Conservation (phyloP, 768 basidiomycete genomes). For the Boletales sp. region DNA sequence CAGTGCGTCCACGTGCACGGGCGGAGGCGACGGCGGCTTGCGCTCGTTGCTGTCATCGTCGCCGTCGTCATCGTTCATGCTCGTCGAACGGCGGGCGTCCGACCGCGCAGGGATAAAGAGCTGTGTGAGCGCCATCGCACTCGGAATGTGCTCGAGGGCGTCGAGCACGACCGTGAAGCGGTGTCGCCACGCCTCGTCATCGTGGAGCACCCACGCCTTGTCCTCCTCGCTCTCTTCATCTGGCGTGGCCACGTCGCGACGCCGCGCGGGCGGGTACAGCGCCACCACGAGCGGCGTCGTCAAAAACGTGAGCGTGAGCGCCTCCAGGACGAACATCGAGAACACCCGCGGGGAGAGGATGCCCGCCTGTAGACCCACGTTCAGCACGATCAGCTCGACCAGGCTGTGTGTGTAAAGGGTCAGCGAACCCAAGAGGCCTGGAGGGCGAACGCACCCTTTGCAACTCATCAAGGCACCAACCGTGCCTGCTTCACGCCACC, state of each 20-base stretch:
- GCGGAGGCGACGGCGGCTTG: neutral
- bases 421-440: neutral
- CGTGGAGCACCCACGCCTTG: conserved; percentile 5
- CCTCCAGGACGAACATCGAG: conserved; percentile 93
- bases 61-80: conserved; percentile 2
- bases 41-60: neutral
- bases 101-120: conserved; percentile 51
- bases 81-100: conserved; percentile 2
- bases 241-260: conserved; percentile 40
- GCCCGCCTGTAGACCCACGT: conserved; percentile 81
- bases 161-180: conserved; percentile 86
- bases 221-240: conserved; percentile 28
- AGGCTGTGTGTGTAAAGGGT: conserved; percentile 42
- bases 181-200: conserved; percentile 39
- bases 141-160: conserved; percentile 83
- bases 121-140: conserved; percentile 87
- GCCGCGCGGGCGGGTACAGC: conserved; percentile 64
- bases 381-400: conserved; percentile 93
- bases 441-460: conserved; percentile 87
- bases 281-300: conserved; percentile 72
- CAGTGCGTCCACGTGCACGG: conserved; percentile 66
- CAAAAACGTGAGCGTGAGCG: conserved; percentile 78
- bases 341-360: conserved; percentile 79
- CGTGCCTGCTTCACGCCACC: conserved; percentile 74
- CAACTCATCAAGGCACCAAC: conserved; percentile 95